Evolutionary conservation across 805 yeast species (phyloP).

Genomic region (Saturnispora hagleri): DNA sequence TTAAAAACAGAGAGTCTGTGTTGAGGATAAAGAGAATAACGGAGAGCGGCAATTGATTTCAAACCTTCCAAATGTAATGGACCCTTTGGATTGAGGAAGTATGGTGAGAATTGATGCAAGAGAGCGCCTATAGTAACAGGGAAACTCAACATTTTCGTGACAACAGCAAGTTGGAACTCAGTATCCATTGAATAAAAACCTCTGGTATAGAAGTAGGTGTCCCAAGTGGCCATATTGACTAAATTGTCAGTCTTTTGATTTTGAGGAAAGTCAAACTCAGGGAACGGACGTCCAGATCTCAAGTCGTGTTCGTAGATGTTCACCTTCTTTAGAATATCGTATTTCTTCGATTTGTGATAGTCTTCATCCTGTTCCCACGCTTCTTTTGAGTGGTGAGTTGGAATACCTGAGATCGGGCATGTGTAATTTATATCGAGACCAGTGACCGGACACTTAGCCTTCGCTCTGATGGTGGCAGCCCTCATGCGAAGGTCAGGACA

Average conservation of each 20-base stretch:
- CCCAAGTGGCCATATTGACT: slow-evolving; percentile 83
- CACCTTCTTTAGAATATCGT: slow-evolving; percentile 73
- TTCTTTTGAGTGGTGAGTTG: slow-evolving; percentile 84
- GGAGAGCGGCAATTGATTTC: slow-evolving; percentile 84
- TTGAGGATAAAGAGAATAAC: slow-evolving; percentile 80
- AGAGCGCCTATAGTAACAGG: slow-evolving; percentile 84
- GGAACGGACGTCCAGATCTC: slow-evolving; percentile 87
- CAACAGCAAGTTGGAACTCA: slow-evolving; percentile 90
- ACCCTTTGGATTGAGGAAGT: slow-evolving; percentile 70
- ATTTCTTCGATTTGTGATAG: slow-evolving; percentile 59
- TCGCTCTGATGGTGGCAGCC: slow-evolving; percentile 82
- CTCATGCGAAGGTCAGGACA: slow-evolving; percentile 78
- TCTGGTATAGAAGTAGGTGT: slow-evolving; percentile 84
- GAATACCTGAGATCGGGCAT: slow-evolving; percentile 92
- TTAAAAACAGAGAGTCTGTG: slow-evolving; percentile 51
- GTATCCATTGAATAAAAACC: slow-evolving; percentile 94
- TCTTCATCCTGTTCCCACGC: slow-evolving; percentile 80
- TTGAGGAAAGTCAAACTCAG: slow-evolving; percentile 90
- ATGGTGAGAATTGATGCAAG: slow-evolving; percentile 80
- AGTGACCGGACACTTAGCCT: slow-evolving; percentile 89
- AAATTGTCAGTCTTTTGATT: slow-evolving; percentile 64
- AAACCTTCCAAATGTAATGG: slow-evolving; percentile 88
- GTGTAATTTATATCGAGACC: slow-evolving; percentile 68
- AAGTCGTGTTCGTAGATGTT: slow-evolving; percentile 92
- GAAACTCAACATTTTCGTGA: slow-evolving; percentile 87